Conservation (phyloP, 371 early-diverging fungal species). For the Mortierella sp. region DNA sequence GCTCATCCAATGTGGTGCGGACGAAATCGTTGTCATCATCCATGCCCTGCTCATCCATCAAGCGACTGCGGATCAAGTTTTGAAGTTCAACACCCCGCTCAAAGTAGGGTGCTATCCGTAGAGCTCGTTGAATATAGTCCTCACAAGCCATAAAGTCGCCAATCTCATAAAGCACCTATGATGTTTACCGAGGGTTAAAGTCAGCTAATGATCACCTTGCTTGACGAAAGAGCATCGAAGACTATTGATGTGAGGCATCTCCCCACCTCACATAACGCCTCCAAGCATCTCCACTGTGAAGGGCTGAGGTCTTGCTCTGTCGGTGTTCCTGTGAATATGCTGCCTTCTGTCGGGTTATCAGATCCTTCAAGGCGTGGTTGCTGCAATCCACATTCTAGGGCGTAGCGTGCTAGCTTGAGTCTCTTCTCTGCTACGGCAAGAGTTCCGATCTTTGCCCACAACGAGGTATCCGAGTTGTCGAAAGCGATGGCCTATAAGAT, state of each 20-base stretch:
- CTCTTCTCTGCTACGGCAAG: constrained; percentile 55
- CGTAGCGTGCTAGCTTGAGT: constrained; percentile 61
- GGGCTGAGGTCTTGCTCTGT: constrained; percentile 52
- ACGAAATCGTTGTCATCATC: not conserved
- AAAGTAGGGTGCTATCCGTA: constrained; percentile 55
- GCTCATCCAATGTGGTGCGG: not conserved
- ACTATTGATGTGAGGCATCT: not conserved
- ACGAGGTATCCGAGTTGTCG: constrained; percentile 63
- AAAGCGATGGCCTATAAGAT: constrained; percentile 67
- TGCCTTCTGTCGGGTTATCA: constrained; percentile 3
- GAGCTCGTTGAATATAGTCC: constrained; percentile 53
- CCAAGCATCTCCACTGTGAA: constrained; percentile 67
- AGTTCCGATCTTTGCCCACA: constrained; percentile 66
- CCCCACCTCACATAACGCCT: constrained; percentile 63
- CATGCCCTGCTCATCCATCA: not conserved
- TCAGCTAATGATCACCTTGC: not conserved
- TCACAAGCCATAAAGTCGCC: constrained; percentile 63
- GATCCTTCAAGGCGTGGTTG: constrained; percentile 11
- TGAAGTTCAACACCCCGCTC: constrained; percentile 48
- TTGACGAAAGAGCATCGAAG: not conserved
- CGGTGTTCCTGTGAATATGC: not conserved
- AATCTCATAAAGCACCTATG: constrained; percentile 65
- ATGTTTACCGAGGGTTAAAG: not conserved
- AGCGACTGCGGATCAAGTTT: constrained; percentile 20
- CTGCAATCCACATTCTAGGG: constrained; percentile 61